phyloP scores from a whole-genome alignment of 345 rosid genomes.

The sweet orange (Citrus sinensis) region DNA sequence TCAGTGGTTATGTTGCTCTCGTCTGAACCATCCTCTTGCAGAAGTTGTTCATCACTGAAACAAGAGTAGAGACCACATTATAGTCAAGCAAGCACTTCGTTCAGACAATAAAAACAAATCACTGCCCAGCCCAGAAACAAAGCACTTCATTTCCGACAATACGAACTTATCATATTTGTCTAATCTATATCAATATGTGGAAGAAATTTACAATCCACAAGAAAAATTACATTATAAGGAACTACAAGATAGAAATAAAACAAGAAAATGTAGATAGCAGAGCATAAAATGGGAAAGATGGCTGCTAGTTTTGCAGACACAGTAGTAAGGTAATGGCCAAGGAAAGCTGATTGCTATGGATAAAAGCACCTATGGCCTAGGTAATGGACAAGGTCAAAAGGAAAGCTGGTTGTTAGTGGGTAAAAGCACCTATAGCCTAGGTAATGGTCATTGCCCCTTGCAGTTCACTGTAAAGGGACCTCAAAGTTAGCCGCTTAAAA shows the following conservation, averaged over 20 bases:
- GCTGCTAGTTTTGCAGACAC: neutral
- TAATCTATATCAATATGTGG: neutral
- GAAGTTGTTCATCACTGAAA: constrained; percentile 80
- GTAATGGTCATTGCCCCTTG: neutral
- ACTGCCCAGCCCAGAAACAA: neutral
- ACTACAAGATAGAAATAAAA: neutral
- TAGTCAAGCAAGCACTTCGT: neutral
- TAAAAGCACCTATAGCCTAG: neutral
- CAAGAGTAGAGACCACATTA: constrained; percentile 10
- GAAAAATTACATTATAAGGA: neutral
- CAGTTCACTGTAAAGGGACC: neutral
- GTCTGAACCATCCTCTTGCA: constrained; percentile 79
- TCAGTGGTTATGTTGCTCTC: constrained; percentile 52
- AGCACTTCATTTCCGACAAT: neutral
- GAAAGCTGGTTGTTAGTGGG: neutral
- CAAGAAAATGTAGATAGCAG: neutral
- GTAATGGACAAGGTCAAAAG: neutral
- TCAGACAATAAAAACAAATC: neutral
- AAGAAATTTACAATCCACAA: neutral
- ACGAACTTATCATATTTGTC: neutral
- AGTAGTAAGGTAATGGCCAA: neutral
- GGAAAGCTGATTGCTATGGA: neutral
- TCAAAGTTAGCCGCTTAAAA: neutral
- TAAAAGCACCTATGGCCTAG: neutral
- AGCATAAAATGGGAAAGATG: neutral